Evolutionary conservation across 2,329 filamentous ascomycete species (phyloP).

Genomic region (Elsinoe australis): DNA sequence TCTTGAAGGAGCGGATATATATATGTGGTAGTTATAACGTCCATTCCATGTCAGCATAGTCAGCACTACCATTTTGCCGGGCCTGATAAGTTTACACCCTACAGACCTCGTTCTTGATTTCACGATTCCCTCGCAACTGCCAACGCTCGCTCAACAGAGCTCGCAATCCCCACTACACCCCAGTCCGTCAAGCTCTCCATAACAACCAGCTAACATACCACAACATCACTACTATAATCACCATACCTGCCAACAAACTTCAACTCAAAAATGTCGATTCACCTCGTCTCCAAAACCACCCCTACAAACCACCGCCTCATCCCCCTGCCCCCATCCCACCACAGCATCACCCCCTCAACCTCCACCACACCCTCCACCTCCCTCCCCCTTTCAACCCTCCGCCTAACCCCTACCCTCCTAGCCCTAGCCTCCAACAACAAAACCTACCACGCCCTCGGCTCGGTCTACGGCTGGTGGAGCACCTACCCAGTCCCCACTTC

Average conservation of each 20-base stretch:
- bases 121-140: no score
- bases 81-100: no score
- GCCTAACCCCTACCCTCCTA: neutral
- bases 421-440: neutral
- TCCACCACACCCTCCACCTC: neutral
- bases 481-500: neutral
- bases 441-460: conserved; percentile 8
- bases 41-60: no score
- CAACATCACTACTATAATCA: no score
- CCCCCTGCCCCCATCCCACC: neutral
- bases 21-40: no score
- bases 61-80: no score
- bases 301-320: neutral
- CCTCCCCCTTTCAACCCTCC: conserved; percentile 2
- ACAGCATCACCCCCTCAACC: conserved; percentile 1
- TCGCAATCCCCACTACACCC: no score
- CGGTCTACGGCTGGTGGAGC: neutral
- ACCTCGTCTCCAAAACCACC: conserved; percentile 1
- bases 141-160: no score
- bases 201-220: no score
- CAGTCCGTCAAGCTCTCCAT: no score
- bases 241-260: neutral
- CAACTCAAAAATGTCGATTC: conserved; percentile 1
- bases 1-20: no score
- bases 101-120: no score